Evolutionary conservation across 2,329 filamentous ascomycete species (phyloP).

Genomic region (Colletotrichum sp.): DNA sequence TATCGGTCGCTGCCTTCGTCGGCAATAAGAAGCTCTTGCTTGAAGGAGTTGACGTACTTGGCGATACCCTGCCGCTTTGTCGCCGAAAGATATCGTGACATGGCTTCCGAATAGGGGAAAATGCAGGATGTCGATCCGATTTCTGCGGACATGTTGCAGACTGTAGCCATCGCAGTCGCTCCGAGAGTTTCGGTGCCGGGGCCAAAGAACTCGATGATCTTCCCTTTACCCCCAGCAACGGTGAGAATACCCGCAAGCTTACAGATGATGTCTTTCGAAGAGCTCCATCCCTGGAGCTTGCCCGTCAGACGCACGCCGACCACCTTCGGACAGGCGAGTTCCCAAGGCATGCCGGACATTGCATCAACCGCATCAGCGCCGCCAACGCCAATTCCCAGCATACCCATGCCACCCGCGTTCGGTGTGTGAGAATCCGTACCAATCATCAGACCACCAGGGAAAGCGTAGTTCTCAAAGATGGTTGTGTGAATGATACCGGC

Average conservation of each 20-base stretch:
- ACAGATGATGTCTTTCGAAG: constrained; percentile 39
- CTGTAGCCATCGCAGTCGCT: constrained; percentile 40
- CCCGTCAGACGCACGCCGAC: constrained; percentile 35
- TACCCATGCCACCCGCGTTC: constrained; percentile 38
- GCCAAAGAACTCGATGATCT: constrained; percentile 39
- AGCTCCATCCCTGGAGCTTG: constrained; percentile 32
- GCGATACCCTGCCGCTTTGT: constrained; percentile 31
- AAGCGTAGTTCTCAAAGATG: constrained; percentile 44
- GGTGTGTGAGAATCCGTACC: constrained; percentile 42
- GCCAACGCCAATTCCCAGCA: constrained; percentile 45
- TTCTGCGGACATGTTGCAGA: constrained; percentile 42
- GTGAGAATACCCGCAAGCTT: constrained; percentile 38
- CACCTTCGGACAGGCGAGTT: constrained; percentile 34
- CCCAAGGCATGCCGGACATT: constrained; percentile 38
- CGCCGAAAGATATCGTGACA: constrained; percentile 33
- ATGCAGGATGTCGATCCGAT: constrained; percentile 40
- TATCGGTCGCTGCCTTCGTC: constrained; percentile 33
- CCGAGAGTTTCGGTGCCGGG: constrained; percentile 33
- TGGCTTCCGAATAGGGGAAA: constrained; percentile 37
- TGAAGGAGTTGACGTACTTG: constrained; percentile 25
- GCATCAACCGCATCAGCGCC: constrained; percentile 51
- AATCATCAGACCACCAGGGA: constrained; percentile 38
- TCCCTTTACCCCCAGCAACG: constrained; percentile 37
- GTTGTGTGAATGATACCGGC: constrained; percentile 42
- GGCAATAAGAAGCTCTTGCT: constrained; percentile 27